Base-by-base conservation (phyloP, 2,329 filamentous ascomycete genomes). In the Coccinonectria pachysandricola region DNA sequence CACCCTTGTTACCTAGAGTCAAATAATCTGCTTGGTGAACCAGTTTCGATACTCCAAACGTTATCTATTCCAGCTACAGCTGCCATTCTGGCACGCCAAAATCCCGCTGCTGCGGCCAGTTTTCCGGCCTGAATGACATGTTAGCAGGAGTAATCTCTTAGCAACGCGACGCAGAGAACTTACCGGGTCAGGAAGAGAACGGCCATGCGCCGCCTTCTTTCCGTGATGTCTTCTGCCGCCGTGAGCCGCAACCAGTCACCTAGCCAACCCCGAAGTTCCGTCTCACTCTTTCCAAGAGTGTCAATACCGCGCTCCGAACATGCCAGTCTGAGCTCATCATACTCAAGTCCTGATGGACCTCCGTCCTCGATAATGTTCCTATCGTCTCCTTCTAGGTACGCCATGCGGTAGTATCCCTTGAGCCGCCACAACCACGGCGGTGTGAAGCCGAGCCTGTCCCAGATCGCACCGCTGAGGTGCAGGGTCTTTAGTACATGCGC, bases 341-440 rank as follows among this genome's bases (percentile, higher is more conserved):
- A 55, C 37, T 67, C 66, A 41, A 92, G 57, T 12, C 56, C 65
- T 27, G 44, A 45, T 7, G 48, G 46, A 0, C 77, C 80, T 1
- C 80, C 81, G 23, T 71, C 68, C 19, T 63, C 57, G 11, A 64
- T 45, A 24, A 95, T 67, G 50, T 88, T 59, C 36, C 46, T 54
- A 54, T 92, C 84, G 55, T 95, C 87, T 19, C 65, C 56, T 23
- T 65, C 65, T 35, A 95, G 50, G 46, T 81, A 83, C 20, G 64
- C 56, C 40, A 84, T 56, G 36, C 68, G 62, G 40, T 59, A 56
- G 26, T 44, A 41, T 21, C 85, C 57, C 36, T 65, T 64, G 27
- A 60, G 52, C 30, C 59, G 53, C 51, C 85, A 63, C 41, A 80
- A 50, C 4, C 51, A 48, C 2, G 57, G 57, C 6, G 70, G 62